Evolutionary conservation across 2,329 filamentous ascomycete species (phyloP).

Genomic region (Colletotrichum tofieldiae): DNA sequence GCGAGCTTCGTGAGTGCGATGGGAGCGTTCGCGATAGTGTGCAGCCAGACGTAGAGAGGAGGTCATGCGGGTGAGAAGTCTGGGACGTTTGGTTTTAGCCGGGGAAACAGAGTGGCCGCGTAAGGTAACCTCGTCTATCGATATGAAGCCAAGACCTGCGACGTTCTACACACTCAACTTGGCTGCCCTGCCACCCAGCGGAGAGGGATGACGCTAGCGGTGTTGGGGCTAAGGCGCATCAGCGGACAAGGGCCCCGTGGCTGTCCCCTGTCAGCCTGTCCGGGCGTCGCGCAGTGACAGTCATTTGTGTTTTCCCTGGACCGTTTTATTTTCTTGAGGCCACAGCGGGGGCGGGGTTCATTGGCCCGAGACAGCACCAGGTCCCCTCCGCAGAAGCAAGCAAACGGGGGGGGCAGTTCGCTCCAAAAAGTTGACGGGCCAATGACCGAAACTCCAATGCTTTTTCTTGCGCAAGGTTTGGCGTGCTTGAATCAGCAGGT

Average conservation of each 20-base stretch:
- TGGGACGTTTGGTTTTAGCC: constrained; percentile 11
- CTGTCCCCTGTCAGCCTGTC: constrained; percentile 4
- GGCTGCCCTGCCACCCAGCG: constrained; percentile 11
- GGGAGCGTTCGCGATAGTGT: not conserved
- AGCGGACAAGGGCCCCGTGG: constrained; percentile 33
- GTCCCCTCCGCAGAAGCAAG: not conserved
- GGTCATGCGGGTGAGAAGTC: not conserved
- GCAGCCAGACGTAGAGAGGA: not conserved
- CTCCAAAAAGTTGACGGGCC: constrained; percentile 20
- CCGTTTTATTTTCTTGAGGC: constrained; percentile 8
- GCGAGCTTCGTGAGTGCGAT: not conserved
- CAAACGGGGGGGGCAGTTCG: not conserved
- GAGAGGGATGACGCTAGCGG: constrained; percentile 22
- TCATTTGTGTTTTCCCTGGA: not conserved
- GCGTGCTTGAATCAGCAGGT: constrained; percentile 13
- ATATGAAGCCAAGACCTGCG: constrained; percentile 40
- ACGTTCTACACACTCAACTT: constrained; percentile 11
- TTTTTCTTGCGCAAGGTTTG: constrained; percentile 22
- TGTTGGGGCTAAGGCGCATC: constrained; percentile 11
- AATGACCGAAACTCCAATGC: constrained; percentile 36
- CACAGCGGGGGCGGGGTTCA: constrained; percentile 35
- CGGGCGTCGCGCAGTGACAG: constrained; percentile 9
- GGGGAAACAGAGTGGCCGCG: constrained; percentile 34
- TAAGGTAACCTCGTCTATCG: constrained; percentile 38
- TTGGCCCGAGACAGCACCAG: constrained; percentile 19